A percentile compares a stretch with the other conserved stretches of the same genome.
These are phyloP conservation scores for Wakefieldia striispora DNA, from an alignment of 768 basidiomycete species.

Conservation along the genomic window DNA sequence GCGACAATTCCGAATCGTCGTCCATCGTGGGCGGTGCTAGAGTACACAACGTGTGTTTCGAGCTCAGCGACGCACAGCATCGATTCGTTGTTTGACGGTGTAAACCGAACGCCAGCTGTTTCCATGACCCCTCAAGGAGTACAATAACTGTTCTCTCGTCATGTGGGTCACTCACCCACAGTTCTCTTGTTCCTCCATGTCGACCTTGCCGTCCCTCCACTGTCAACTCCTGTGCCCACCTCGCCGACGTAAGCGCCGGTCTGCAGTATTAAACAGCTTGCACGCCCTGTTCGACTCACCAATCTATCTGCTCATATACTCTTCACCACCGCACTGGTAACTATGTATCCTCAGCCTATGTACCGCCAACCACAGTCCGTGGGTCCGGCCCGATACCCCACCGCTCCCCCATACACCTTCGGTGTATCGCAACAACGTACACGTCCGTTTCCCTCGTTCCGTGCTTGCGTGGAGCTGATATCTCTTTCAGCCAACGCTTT, in stretches of 20 bases:
- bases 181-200: background rate
- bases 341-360: conserved; percentile 3
- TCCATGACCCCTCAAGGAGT: too few relatives aligned
- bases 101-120: too few relatives aligned
- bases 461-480: background rate
- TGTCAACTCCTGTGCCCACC: background rate
- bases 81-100: too few relatives aligned
- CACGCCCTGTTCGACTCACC: background rate
- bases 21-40: conserved; percentile 51
- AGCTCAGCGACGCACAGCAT: too few relatives aligned
- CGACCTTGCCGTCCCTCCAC: too few relatives aligned
- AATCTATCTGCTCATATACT: background rate
- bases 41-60: background rate
- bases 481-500: conserved; percentile 3
- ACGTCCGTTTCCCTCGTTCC: conserved; percentile 10
- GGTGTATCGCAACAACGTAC: background rate
- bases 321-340: background rate
- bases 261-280: background rate
- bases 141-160: background rate
- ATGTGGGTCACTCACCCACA: background rate
- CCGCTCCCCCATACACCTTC: background rate
- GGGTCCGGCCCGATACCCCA: background rate
- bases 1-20: conserved; percentile 61
- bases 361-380: conserved; percentile 1
- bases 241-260: background rate